These are phyloP conservation scores for Talaromyces thailandensis DNA, from an alignment of 495 filamentous ascomycete species.

Conservation along the genomic window DNA sequence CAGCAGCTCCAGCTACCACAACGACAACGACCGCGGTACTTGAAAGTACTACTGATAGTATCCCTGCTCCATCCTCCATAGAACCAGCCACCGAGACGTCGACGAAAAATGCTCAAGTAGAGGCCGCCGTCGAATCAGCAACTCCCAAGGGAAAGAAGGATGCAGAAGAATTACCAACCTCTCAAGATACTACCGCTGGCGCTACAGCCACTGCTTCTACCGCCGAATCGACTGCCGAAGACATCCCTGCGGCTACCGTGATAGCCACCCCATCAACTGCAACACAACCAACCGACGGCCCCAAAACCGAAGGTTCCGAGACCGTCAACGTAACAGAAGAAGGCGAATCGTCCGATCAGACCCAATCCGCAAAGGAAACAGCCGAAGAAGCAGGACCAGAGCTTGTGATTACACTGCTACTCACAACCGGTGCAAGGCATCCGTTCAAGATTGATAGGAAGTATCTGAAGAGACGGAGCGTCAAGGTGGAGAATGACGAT, in stretches of 20 bases:
- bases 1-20: neutral
- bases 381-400: conserved; percentile 35
- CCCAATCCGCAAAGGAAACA: conserved; percentile 22
- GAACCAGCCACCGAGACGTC: neutral
- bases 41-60: neutral
- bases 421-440: conserved; percentile 74
- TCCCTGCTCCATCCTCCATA: neutral
- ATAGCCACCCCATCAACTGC: neutral
- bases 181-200: neutral
- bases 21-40: neutral
- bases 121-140: neutral
- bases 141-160: neutral
- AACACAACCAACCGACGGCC: neutral
- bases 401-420: conserved; percentile 60
- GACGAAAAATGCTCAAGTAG: neutral
- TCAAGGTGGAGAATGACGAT: conserved; percentile 66
- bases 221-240: neutral
- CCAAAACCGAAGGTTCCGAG: neutral
- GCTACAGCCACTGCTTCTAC: neutral
- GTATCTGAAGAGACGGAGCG: conserved; percentile 70
- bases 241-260: neutral
- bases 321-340: conserved; percentile 8
- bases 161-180: neutral
- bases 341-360: conserved; percentile 31
- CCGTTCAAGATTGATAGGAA: conserved; percentile 81